A percentile compares a stretch with the other conserved stretches of the same genome.
Conservation (phyloP, 805 yeast species). For the Jamesozyma spencerorum region DNA sequence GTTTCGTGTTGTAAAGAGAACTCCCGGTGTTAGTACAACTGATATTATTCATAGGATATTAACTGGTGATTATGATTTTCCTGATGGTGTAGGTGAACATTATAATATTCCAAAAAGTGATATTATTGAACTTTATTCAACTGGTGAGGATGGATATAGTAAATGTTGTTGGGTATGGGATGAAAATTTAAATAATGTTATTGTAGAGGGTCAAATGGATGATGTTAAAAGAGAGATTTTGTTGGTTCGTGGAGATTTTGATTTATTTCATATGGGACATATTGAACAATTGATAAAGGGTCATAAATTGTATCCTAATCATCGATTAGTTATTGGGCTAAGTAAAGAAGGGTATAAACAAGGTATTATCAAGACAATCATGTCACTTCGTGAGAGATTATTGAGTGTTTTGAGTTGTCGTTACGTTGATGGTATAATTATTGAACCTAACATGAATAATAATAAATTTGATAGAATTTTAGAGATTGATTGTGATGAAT, state of each 20-base stretch:
- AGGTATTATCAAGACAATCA: constrained; percentile 38
- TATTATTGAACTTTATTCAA: constrained; percentile 43
- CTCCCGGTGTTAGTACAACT: constrained; percentile 90
- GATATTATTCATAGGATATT: constrained; percentile 89
- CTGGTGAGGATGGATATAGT: constrained; percentile 49
- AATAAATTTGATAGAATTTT: neutral
- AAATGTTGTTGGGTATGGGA: constrained; percentile 50
- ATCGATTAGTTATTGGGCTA: constrained; percentile 48
- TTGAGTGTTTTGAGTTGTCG: constrained; percentile 82
- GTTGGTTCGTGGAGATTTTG: constrained; percentile 71
- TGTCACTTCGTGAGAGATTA: constrained; percentile 80
- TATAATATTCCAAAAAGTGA: constrained; percentile 8
- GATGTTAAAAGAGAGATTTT: constrained; percentile 4
- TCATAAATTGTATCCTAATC: constrained; percentile 35
- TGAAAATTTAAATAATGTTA: constrained; percentile 30
- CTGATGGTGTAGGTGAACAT: constrained; percentile 2
- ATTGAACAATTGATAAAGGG: constrained; percentile 47
- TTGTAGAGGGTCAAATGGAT: constrained; percentile 19
- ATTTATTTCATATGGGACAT: constrained; percentile 89
- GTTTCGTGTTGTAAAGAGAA: constrained; percentile 83
- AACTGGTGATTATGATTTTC: constrained; percentile 11
- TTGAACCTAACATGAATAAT: constrained; percentile 24
- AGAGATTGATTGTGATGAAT: constrained; percentile 34
- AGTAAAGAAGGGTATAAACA: constrained; percentile 43
- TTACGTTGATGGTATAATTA: constrained; percentile 68